phyloP scores from a whole-genome alignment of 129 eudicot genomes.

The Glebionis coronaria region DNA sequence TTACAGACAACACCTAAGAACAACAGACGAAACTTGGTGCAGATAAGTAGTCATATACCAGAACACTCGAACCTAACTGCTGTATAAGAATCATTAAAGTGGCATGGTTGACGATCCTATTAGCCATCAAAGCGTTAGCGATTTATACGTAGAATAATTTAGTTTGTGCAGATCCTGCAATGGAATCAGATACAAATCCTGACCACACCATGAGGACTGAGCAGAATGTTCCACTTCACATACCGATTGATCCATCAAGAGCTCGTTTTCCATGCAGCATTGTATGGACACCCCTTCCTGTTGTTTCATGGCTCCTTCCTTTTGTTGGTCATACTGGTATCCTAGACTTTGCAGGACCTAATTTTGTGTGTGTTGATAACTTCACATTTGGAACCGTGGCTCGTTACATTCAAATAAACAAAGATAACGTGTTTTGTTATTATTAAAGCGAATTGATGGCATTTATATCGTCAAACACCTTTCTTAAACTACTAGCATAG shows the following conservation, averaged over 20 bases:
- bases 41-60: too few species aligned
- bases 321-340: constrained; percentile 89
- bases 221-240: constrained; percentile 26
- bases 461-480: too few species aligned
- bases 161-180: constrained; percentile 30
- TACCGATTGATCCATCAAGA: constrained; percentile 66
- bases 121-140: too few species aligned
- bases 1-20: too few species aligned
- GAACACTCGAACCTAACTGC: too few species aligned
- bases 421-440: too few species aligned
- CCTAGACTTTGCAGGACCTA: constrained; percentile 93
- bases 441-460: too few species aligned
- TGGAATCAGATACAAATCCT: constrained; percentile 54
- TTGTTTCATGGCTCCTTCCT: constrained; percentile 87
- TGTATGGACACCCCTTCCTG: constrained; percentile 95
- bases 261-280: constrained; percentile 86
- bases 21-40: too few species aligned
- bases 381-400: constrained; percentile 84
- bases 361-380: constrained; percentile 89
- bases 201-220: constrained; percentile 55
- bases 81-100: too few species aligned
- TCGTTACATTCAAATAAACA: constrained; percentile 70
- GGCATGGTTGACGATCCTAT: too few species aligned
- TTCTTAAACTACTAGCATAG: too few species aligned
- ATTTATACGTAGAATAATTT: not conserved